Evolutionary conservation across 345 rosid species (phyloP).

Genomic region (Citrus australasica): DNA sequence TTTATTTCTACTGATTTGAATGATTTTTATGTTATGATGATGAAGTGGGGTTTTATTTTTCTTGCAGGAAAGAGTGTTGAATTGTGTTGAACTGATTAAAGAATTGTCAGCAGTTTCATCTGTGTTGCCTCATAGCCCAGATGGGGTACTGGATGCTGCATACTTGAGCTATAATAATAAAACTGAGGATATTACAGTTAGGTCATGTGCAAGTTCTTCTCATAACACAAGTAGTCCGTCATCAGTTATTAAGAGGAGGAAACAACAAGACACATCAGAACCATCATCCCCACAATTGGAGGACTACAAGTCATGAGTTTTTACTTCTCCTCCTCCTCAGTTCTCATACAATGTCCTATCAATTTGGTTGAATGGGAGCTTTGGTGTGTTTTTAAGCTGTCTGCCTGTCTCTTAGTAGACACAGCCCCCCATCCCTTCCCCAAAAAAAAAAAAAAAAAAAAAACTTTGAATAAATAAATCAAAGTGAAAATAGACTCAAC

Average conservation of each 20-base stretch:
- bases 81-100: slow-evolving; percentile 51
- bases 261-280: slow-evolving; percentile 25
- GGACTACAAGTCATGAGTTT: slow-evolving; percentile 22
- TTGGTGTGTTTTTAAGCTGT: slow-evolving; percentile 15
- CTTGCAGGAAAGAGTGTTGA: slow-evolving; percentile 54
- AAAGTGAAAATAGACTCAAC: slow-evolving; percentile 5
- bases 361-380: slow-evolving; percentile 27
- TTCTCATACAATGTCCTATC: slow-evolving; percentile 14
- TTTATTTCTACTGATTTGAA: not conserved
- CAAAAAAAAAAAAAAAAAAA: not conserved
- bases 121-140: slow-evolving; percentile 48
- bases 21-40: not conserved
- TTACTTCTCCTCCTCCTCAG: slow-evolving; percentile 2
- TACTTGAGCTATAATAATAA: slow-evolving; percentile 54
- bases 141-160: slow-evolving; percentile 69
- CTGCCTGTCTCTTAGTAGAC: not conserved
- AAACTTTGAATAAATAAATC: slow-evolving; percentile 8
- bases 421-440: not conserved
- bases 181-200: slow-evolving; percentile 62
- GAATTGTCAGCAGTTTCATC: slow-evolving; percentile 24
- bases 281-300: slow-evolving; percentile 5
- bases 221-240: slow-evolving; percentile 20
- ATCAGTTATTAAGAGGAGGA: slow-evolving; percentile 38
- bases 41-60: not conserved
- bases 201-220: slow-evolving; percentile 58